Evolutionary conservation across 345 rosid genomes (phyloP), one percentile per base, ranked within the genome.

Genomic region (Mercurialis annua): DNA sequence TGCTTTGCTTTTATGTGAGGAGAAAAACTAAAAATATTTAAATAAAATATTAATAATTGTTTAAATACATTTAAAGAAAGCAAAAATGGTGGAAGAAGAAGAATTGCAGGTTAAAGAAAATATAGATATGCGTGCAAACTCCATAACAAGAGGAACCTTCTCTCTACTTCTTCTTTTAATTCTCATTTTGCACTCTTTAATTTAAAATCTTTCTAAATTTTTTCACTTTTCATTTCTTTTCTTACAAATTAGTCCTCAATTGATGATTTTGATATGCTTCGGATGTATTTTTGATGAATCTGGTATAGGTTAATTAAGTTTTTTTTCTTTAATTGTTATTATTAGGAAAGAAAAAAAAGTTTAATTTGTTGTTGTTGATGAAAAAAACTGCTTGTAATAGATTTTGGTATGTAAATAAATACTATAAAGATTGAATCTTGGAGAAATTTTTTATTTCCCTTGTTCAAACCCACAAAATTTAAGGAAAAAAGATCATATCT

Each of bases 91-190:
- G 33, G 65, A 16, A 59, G 68, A 53, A 65, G 46, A 61, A 33
- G 63, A 20, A 60, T 29, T 43, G 24, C 46, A 44, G 56, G 11
- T 67, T 58, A 57, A 64, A 50, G 67, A 31, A 43, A 20, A 1
- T 23, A 38, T 20, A 46, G 92, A 85, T 86, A 83, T 82, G 95
- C 86, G 88, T 80, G 92, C 79, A 49, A 71, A 67, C 56, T 83
- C 83, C 79, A 64, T 73, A 66, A 80, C 79, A 75, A 80, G 82
- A 59, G 88, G 83, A 81, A 72, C 81, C 81, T 82, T 81, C 90
- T 87, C 81, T 27, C 80, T 87, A 49, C 84, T 82, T 62, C 80
- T 88, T 66, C 88, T 85, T 70, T 81, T 88, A 66, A 81, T 88
- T 73, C 85, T 85, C 82, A 84, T 88, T 81, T 77, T 90, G 73